phyloP scores from a whole-genome alignment of 805 yeast genomes.

The Diddensiella santjacobensis region DNA sequence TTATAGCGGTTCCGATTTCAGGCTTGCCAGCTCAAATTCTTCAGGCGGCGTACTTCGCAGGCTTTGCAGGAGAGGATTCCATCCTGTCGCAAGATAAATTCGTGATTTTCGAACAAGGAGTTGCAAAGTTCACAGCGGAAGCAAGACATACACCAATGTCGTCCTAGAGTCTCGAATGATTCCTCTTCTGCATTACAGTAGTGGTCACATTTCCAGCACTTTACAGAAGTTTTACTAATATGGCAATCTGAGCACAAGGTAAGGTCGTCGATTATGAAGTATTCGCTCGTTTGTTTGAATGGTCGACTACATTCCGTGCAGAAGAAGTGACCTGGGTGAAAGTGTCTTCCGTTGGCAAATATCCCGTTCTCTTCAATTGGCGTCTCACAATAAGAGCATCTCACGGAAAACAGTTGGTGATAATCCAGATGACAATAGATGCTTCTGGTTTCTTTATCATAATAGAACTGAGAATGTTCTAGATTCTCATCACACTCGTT shows the following conservation, averaged over 20 bases:
- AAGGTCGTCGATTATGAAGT: constrained; percentile 21
- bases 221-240: constrained; percentile 23
- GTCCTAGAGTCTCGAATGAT: constrained; percentile 29
- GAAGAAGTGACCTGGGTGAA: constrained; percentile 33
- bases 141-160: constrained; percentile 32
- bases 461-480: constrained; percentile 26
- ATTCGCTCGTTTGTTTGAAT: constrained; percentile 21
- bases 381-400: constrained; percentile 30
- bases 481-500: constrained; percentile 20
- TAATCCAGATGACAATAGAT: constrained; percentile 35
- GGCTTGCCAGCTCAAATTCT: constrained; percentile 23
- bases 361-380: constrained; percentile 31
- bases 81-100: constrained; percentile 32
- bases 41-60: constrained; percentile 26
- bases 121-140: constrained; percentile 33
- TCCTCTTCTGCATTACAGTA: constrained; percentile 19
- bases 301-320: constrained; percentile 32
- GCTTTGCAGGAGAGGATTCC: constrained; percentile 30
- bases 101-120: constrained; percentile 25
- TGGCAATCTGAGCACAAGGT: constrained; percentile 30
- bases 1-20: too few relatives aligned
- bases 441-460: constrained; percentile 8
- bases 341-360: constrained; percentile 28
- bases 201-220: constrained; percentile 33
- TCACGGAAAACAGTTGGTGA: constrained; percentile 31